These are phyloP conservation scores for Fusarium acutatum DNA, from an alignment of 2,329 filamentous ascomycete genomes.

Conservation along the genomic window DNA sequence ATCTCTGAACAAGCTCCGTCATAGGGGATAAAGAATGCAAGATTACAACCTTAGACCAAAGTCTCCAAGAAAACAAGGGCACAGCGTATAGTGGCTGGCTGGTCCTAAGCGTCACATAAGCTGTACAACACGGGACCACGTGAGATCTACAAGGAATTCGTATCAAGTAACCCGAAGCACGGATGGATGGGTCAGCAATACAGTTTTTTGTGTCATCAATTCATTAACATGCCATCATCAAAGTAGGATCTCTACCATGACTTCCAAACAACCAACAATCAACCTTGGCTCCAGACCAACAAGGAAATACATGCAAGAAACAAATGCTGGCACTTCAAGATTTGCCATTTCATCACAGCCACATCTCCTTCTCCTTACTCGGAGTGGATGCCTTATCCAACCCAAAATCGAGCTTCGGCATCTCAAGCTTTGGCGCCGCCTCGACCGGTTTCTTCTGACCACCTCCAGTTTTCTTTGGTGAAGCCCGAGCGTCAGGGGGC, in stretches of 20 bases:
- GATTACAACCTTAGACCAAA: not conserved
- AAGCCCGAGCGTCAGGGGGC: conserved; percentile 43
- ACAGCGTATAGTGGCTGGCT: not conserved
- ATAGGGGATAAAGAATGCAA: not conserved
- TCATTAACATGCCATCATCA: conserved; percentile 52
- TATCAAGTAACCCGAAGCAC: conserved; percentile 15
- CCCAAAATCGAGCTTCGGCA: conserved; percentile 64
- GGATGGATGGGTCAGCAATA: conserved; percentile 22
- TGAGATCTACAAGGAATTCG: conserved; percentile 12
- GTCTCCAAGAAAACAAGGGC: not conserved
- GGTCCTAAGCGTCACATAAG: not conserved
- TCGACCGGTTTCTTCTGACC: conserved; percentile 61
- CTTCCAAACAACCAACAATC: conserved; percentile 42
- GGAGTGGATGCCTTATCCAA: conserved; percentile 45
- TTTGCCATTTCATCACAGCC: conserved; percentile 40
- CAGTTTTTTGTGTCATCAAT: conserved; percentile 47
- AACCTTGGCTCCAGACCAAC: conserved; percentile 36
- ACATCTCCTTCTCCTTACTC: conserved; percentile 45
- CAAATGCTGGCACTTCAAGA: conserved; percentile 24
- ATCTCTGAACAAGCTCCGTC: conserved; percentile 35
- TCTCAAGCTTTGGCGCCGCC: conserved; percentile 68
- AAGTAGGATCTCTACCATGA: conserved; percentile 40
- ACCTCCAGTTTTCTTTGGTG: conserved; percentile 46
- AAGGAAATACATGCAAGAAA: conserved; percentile 37
- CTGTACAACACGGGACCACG: not conserved